Percentiles rank a stretch among this genome's conserved stretches.
Conservation (phyloP, 148 eudicot species). For the Fallopia convolvulus region DNA sequence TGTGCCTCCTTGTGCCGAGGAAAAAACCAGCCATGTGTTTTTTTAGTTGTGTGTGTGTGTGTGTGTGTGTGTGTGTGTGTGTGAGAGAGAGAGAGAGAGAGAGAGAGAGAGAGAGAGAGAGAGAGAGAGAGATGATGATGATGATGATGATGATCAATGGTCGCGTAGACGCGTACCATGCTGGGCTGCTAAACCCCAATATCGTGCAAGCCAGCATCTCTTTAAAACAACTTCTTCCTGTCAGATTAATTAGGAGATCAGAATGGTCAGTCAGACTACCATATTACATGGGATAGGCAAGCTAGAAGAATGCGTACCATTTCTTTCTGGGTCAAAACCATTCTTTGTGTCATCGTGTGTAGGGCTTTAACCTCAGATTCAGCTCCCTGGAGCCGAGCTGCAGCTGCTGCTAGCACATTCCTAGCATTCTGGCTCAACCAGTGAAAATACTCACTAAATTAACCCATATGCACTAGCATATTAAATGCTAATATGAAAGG, state of each 20-base stretch:
- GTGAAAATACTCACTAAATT: conserved; percentile 14
- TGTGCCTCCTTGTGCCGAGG: neutral
- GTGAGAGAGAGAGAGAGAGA: neutral
- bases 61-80: neutral
- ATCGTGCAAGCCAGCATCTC: conserved; percentile 94
- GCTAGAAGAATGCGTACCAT: conserved; percentile 41
- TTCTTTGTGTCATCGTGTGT: conserved; percentile 75
- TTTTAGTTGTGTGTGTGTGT: neutral
- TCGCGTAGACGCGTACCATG: conserved; percentile 36
- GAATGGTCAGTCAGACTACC: neutral
- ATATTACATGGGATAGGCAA: neutral
- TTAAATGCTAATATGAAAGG: conserved; percentile 6
- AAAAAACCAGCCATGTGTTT: neutral
- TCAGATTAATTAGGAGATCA: conserved; percentile 11
- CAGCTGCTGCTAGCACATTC: conserved; percentile 48
- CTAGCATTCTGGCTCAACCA: conserved; percentile 48
- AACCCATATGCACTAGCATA: conserved; percentile 9
- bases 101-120: neutral
- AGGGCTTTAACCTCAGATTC: conserved; percentile 70
- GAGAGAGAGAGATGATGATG: neutral
- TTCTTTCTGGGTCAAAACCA: conserved; percentile 79
- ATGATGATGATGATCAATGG: conserved; percentile 6
- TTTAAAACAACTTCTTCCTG: conserved; percentile 97
- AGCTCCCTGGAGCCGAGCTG: conserved; percentile 49
- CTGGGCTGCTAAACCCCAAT: conserved; percentile 84